Conservation (phyloP, 106 monocot species). For the Phalaenopsis aphrodite region DNA sequence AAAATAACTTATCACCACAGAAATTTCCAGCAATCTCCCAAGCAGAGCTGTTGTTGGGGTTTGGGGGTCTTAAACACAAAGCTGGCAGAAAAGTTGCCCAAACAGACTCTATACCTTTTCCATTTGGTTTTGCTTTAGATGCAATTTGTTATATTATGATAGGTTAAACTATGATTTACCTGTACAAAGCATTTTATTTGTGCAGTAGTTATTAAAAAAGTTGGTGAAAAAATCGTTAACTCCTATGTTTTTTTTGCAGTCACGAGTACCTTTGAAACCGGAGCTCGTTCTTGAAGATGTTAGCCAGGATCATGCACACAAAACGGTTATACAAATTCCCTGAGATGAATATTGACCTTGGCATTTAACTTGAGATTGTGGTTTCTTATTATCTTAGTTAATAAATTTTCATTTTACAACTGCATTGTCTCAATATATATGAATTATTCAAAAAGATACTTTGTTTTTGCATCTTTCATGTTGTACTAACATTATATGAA, state of each 20-base stretch:
- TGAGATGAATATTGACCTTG: background rate
- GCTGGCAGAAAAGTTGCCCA: too few species aligned
- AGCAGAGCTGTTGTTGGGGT: too few species aligned
- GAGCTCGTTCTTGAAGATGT: slow-evolving; percentile 97
- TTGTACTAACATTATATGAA: background rate
- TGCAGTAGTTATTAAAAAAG: background rate
- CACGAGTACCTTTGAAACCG: slow-evolving; percentile 80
- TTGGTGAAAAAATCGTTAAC: background rate
- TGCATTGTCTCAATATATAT: background rate
- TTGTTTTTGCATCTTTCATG: background rate
- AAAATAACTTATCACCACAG: too few species aligned
- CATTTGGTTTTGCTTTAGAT: background rate
- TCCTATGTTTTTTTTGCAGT: slow-evolving; percentile 38
- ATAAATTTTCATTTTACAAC: background rate
- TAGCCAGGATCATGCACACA: slow-evolving; percentile 97
- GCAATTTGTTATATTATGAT: background rate
- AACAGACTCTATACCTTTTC: background rate
- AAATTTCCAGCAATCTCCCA: too few species aligned
- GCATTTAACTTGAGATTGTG: slow-evolving; percentile 4
- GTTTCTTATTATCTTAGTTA: slow-evolving; percentile 1
- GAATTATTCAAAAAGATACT: background rate
- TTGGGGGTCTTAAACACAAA: too few species aligned
- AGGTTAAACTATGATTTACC: background rate
- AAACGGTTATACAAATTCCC: slow-evolving; percentile 61
- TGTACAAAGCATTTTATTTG: background rate